These are phyloP conservation scores for Peniophora sp. DNA, from an alignment of 1,284 basidiomycete species.

Conservation along the genomic window DNA sequence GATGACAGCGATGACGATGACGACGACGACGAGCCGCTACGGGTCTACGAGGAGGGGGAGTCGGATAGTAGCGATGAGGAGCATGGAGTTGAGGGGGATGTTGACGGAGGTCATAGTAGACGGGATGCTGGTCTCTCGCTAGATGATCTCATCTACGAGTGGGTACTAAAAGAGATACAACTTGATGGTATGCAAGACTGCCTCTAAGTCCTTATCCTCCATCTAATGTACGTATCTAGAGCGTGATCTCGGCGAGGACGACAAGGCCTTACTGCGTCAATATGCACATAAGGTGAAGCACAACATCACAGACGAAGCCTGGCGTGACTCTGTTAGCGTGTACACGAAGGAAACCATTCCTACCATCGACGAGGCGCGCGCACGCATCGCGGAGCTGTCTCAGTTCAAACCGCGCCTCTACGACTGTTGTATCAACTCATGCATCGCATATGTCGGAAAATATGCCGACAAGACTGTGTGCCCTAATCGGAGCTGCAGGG, in stretches of 20 bases:
- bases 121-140: no score
- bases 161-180: no score
- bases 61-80: no score
- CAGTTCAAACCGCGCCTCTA: background rate
- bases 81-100: no score
- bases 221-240: no score
- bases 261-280: background rate
- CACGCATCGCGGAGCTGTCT: background rate
- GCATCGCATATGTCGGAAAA: background rate
- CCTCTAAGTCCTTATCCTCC: no score
- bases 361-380: background rate
- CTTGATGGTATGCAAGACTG: no score
- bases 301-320: background rate
- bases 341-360: background rate
- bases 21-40: no score
- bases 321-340: background rate
- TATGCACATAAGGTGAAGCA: background rate
- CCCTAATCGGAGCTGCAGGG: background rate
- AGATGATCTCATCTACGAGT: no score
- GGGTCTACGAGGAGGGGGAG: no score
- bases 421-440: constrained; percentile 2
- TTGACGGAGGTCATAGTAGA: no score
- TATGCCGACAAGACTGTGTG: background rate
- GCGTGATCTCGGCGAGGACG: background rate
- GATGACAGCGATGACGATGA: no score